Evolutionary conservation across 73 alveolate genomes (phyloP), one percentile per base, ranked within the genome.

Genomic region (Blepharisma japonicum): DNA sequence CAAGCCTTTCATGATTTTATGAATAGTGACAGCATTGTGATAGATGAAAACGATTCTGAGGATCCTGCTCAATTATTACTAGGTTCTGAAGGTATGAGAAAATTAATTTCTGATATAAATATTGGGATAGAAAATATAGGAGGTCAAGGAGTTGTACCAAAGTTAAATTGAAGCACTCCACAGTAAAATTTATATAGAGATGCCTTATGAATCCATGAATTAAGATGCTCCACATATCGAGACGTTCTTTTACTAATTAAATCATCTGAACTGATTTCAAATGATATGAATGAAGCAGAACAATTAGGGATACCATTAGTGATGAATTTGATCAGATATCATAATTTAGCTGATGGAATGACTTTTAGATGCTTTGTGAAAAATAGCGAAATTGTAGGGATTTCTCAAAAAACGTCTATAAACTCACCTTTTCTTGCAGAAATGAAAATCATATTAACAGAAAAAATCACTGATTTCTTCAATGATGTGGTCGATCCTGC

Each of bases 341-440:
- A 61, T 25, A 61, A 61, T 8, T 39, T 61, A 8, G 23, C 47
- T 8, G 46, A 61, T 14, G 46, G 74, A 2, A 61, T 61, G 74
- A n/a, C 23, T 61, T 61, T 61, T 61, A 61, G 74, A 61, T 14
- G 38, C 23, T 61, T 61, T 61, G 74, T 61, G 39, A 61, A 61
- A 61, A 25, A 61, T 20, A 14, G 47, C 14, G 46, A 20, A 8
- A 14, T 61, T 14, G 46, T 61, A 2, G 74, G 47, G 2, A 39
- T 25, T 61, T 20, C 47, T 61, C 74, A 61, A 61, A 61, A 61
- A 61, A 25, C 47, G 14, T 61, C 74, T 1, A 25, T 14, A 9
- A 14, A 9, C 4, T 2, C 11, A 2, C 47, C 14, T 14, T 61
- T 20, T 61, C 23, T 61, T 14, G 18, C 14, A 25, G 74, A 61